Evolutionary conservation across 306 rosid genomes (phyloP).

Genomic region (Fragaria vesca): DNA sequence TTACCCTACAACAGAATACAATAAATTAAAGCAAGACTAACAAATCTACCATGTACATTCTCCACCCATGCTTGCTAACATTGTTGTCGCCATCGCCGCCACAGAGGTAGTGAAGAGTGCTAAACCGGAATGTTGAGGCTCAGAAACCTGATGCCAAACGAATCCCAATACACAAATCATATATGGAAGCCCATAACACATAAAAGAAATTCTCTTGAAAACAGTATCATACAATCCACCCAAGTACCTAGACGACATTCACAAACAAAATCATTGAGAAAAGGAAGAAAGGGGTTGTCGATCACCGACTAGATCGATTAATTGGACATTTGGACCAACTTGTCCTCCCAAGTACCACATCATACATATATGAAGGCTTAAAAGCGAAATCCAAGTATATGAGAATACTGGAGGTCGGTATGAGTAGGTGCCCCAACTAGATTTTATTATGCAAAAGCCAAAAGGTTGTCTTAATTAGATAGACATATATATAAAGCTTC

Average conservation of each 20-base stretch:
- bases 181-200: too few species aligned
- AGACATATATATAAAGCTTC: not conserved
- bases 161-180: too few species aligned
- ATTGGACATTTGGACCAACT: not conserved
- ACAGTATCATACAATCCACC: too few species aligned
- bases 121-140: too few species aligned
- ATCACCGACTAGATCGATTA: not conserved
- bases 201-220: too few species aligned
- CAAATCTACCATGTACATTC: too few species aligned
- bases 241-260: not conserved
- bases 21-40: too few species aligned
- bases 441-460: not conserved
- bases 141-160: too few species aligned
- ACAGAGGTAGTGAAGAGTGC: too few species aligned
- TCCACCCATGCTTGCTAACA: too few species aligned
- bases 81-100: too few species aligned
- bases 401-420: not conserved
- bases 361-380: not conserved
- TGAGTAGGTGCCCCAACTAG: not conserved
- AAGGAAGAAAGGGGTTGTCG: not conserved
- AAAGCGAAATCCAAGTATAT: not conserved
- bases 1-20: too few species aligned
- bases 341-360: not conserved
- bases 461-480: not conserved
- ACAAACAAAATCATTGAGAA: not conserved